Base-by-base conservation (phyloP, 1,139 yeast species). In the Suhomyces bolitotheri region DNA sequence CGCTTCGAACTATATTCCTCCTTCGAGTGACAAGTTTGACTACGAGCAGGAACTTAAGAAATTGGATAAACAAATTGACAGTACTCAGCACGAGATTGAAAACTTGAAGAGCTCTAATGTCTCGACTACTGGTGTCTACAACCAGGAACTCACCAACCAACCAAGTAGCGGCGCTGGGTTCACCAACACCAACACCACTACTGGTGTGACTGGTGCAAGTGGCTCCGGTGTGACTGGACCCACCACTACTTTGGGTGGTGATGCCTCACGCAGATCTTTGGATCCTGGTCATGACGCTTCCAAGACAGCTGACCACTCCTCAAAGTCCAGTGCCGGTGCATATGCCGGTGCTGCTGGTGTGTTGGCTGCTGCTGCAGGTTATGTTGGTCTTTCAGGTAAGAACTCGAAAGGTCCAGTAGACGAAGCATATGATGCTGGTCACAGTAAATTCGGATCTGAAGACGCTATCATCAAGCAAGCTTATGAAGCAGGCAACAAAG, bases 71-170 rank as follows among this genome's bases (percentile, higher is more conserved):
- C 53, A 57, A 35, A 56, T 58, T 22, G 51, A 46, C 27, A 39
- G 43, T 14, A 58, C 64, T n/a, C 57, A 58, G 39, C 37, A 43
- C n/a, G 59, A 57, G 37, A 50, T 58, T 16, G 58, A 57, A 11
- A 38, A 40, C n/a, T 48, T 56, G 40, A 41, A 47, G 22, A 30
- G 35, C 25, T 45, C 53, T 23, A 43, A 43, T 29, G 49, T 48
- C 5, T 50, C 58, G 6, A 46, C 53, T 22, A 45, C 44, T 9
- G 54, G 58, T 4, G 37, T 47, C 9, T 42, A 49, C 39, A 36
- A 51, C 23, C 48, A 50, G 27, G 44, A 54, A 5, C 38, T 38
- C 5, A 33, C 36, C 16, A 27, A 5, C 10, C 27, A 16, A 5
- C 14, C 31, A 7, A 14, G 21, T 16, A 10, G 4, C 19, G 13